Conservation (phyloP, 2,329 filamentous ascomycete genomes). For the Stagonosporopsis tanaceti region DNA sequence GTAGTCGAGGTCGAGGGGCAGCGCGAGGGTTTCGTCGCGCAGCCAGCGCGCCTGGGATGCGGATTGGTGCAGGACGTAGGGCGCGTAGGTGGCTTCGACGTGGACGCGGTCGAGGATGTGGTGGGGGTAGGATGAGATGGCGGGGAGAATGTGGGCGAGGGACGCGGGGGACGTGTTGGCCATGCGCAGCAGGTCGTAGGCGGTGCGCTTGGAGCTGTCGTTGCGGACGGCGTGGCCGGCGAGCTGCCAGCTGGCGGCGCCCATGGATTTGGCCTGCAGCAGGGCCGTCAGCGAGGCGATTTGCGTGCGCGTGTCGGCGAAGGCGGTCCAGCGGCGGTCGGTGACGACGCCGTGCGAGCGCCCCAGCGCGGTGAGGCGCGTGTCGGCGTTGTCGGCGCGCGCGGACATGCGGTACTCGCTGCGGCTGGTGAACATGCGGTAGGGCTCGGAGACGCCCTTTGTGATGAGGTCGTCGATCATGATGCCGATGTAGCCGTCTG, state of each 20-base stretch:
- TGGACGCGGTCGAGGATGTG: constrained; percentile 73
- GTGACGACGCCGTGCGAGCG: constrained; percentile 78
- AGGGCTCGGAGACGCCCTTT: constrained; percentile 95
- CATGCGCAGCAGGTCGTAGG: constrained; percentile 80
- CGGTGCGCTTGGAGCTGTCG: constrained; percentile 73
- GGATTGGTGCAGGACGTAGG: constrained; percentile 79
- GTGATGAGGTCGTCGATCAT: constrained; percentile 99
- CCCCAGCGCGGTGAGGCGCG: constrained; percentile 81
- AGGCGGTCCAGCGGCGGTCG: constrained; percentile 79
- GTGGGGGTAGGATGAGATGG: constrained; percentile 61
- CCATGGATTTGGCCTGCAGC: constrained; percentile 66
- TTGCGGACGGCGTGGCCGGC: constrained; percentile 73
- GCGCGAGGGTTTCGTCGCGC: constrained; percentile 75
- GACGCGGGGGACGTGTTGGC: constrained; percentile 61
- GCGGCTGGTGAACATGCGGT: constrained; percentile 96
- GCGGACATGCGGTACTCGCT: constrained; percentile 95
- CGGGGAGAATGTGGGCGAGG: constrained; percentile 66
- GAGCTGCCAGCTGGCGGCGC: constrained; percentile 71
- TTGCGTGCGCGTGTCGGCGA: constrained; percentile 69
- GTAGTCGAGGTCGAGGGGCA: constrained; percentile 83
- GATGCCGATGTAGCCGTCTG: constrained; percentile 95
- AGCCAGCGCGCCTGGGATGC: constrained; percentile 71
- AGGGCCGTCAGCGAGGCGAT: constrained; percentile 71
- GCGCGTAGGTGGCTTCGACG: constrained; percentile 86
- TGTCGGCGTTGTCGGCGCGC: constrained; percentile 92